Conservation (phyloP, 441 rosid species). For the Brassica hybrid region DNA sequence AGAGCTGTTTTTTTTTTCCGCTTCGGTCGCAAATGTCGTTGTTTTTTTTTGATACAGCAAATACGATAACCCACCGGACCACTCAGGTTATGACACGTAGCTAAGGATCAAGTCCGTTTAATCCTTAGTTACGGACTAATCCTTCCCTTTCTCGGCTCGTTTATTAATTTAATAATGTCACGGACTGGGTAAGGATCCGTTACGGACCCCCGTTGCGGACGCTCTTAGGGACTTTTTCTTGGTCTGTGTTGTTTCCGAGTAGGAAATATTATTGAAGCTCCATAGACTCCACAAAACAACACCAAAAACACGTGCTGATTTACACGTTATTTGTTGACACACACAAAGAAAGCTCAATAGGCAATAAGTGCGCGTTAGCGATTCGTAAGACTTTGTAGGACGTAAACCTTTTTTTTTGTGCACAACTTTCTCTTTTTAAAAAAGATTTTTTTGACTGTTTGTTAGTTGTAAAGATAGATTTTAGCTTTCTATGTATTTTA, state of each 20-base stretch:
- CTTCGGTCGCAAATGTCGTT: too few relatives aligned
- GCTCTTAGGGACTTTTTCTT: background rate
- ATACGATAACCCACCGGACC: too few relatives aligned
- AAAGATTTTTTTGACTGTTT: background rate
- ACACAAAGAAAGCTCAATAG: background rate
- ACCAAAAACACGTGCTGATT: slow-evolving; percentile 20
- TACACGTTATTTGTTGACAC: slow-evolving; percentile 1
- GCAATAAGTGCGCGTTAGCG: background rate
- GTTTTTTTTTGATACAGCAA: too few relatives aligned
- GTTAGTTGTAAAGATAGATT: background rate
- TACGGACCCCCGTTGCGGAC: too few relatives aligned
- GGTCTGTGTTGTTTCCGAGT: slow-evolving; percentile 19
- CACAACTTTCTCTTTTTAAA: background rate
- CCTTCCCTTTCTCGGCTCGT: too few relatives aligned
- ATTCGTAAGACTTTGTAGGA: background rate
- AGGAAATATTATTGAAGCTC: background rate
- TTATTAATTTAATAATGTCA: too few relatives aligned
- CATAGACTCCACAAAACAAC: background rate
- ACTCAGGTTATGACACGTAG: too few relatives aligned
- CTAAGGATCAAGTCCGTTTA: too few relatives aligned
- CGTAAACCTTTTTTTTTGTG: too few relatives aligned
- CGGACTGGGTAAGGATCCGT: too few relatives aligned
- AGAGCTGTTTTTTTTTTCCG: too few relatives aligned
- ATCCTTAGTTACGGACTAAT: too few relatives aligned
- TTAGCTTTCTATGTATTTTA: background rate